Percentiles rank a stretch among this genome's conserved stretches.
Conservation (phyloP, 371 early-diverging fungal species). For the Parasitella parasitica region DNA sequence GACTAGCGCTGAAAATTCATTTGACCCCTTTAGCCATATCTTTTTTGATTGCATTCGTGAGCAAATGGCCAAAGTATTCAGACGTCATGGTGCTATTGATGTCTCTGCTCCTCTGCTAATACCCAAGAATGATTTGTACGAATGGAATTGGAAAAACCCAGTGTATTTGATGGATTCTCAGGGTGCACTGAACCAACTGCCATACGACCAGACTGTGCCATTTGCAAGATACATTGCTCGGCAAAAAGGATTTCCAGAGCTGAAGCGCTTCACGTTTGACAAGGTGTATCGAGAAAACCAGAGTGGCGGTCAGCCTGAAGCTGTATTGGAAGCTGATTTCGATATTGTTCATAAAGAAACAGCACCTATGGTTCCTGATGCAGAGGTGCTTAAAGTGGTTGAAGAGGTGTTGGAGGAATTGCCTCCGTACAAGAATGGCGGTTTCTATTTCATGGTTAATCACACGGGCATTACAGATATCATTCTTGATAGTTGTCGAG, state of each 20-base stretch:
- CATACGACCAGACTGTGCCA: conserved; percentile 91
- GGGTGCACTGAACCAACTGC: conserved; percentile 84
- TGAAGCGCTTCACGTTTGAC: conserved; percentile 89
- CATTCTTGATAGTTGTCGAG: conserved; percentile 65
- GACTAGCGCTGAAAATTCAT: conserved; percentile 44
- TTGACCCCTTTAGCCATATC: conserved; percentile 64
- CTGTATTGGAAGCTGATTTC: conserved; percentile 84
- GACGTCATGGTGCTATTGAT: conserved; percentile 86
- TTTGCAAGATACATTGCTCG: conserved; percentile 87
- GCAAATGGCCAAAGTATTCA: conserved; percentile 78
- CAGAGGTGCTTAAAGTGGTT: conserved; percentile 86
- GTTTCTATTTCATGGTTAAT: conserved; percentile 60
- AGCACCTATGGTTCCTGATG: conserved; percentile 79
- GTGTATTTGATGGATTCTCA: conserved; percentile 81
- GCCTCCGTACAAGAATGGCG: conserved; percentile 64
- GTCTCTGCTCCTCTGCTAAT: conserved; percentile 82
- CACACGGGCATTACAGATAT: conserved; percentile 60
- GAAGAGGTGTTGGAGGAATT: conserved; percentile 82
- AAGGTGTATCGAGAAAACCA: conserved; percentile 77
- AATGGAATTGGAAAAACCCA: conserved; percentile 66
- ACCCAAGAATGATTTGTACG: conserved; percentile 77
- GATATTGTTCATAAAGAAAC: conserved; percentile 80
- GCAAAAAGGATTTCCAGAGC: conserved; percentile 62
- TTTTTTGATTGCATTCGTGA: conserved; percentile 75
- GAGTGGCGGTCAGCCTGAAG: conserved; percentile 80